Base-by-base conservation (phyloP, 768 basidiomycete species). In the Myochromella boudieri region DNA sequence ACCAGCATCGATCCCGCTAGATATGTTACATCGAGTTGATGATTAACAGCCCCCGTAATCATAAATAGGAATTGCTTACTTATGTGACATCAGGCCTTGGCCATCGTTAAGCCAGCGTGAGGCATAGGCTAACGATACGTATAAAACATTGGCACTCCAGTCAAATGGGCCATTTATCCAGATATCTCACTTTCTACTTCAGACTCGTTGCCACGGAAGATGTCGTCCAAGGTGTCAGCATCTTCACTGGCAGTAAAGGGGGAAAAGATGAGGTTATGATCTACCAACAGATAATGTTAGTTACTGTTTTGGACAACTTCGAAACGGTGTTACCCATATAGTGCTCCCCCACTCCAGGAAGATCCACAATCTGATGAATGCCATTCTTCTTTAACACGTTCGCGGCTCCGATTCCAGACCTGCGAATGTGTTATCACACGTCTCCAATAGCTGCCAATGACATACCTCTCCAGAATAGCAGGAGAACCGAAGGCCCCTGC, bases 321-420 rank as follows among this genome's bases (percentile, higher is more conserved):
- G 18, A 36, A 2, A 28, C 29, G 24, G 12, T 44, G 58, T 29
- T 42, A 76, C 80, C 81, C 53, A 75, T 70, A 42, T 78, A 81
- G 52, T 88, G 78, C 58, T 85, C 83, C 9, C 90, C 89, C 0
- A 94, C 89, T 14, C 84, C 84, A 1, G 87, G 85, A 11, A 91
- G 75, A 44, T 87, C 80, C 11, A 86, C 71, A 21, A 80, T 40
- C 48, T 71, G 68, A 6, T 64, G 54, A 25, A 91, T 75, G 9
- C 69, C 70, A 42, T 76, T 65, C 26, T 64, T 65, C 31, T 74
- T 56, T 31, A 90, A 66, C 31, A 84, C 53, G 0, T 64, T 58
- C 2, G 59, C 54, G 0, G 76, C 70, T 2, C 90, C 90, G 44
- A 94, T 84, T 5, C 90, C 87, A 0, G 84, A 85, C 25, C 68